phyloP scores from a whole-genome alignment of 2,329 filamentous ascomycete genomes.

The Calonectria multiphialidica region DNA sequence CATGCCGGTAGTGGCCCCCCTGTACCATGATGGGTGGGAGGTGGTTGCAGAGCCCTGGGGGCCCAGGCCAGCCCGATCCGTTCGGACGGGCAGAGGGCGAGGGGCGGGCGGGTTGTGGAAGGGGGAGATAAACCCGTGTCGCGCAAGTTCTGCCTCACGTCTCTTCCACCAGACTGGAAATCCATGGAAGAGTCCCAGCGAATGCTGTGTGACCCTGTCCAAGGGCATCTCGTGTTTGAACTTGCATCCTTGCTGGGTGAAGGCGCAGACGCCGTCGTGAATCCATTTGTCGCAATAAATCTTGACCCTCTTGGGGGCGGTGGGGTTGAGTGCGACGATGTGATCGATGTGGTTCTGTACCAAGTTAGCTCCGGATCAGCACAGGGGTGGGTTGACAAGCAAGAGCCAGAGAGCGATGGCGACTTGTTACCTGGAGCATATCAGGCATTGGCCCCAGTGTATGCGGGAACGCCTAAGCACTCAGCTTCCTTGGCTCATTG shows the following conservation, averaged over 20 bases:
- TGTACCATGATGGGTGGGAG: conserved; percentile 9
- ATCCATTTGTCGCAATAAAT: conserved; percentile 93
- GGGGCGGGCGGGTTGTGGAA: neutral
- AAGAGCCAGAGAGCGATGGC: neutral
- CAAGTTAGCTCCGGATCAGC: conserved; percentile 18
- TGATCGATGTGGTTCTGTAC: conserved; percentile 49
- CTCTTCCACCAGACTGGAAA: conserved; percentile 72
- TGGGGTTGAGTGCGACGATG: conserved; percentile 48
- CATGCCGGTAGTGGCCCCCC: neutral
- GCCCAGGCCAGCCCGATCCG: neutral
- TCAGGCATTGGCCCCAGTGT: conserved; percentile 41
- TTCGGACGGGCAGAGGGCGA: neutral
- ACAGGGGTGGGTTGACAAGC: neutral
- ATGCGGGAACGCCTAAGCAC: conserved; percentile 39
- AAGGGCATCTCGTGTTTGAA: conserved; percentile 93
- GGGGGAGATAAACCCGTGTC: conserved; percentile 21
- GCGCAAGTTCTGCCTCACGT: conserved; percentile 59
- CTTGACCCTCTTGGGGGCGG: conserved; percentile 67
- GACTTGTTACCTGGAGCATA: conserved; percentile 48
- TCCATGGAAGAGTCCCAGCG: conserved; percentile 78
- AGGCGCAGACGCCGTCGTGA: conserved; percentile 85
- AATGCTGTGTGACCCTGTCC: conserved; percentile 73
- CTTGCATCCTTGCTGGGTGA: conserved; percentile 86
- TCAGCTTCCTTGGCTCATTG: conserved; percentile 43
- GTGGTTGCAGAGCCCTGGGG: neutral